phyloP scores from a whole-genome alignment of 345 rosid genomes.

The Moringa oleifera region DNA sequence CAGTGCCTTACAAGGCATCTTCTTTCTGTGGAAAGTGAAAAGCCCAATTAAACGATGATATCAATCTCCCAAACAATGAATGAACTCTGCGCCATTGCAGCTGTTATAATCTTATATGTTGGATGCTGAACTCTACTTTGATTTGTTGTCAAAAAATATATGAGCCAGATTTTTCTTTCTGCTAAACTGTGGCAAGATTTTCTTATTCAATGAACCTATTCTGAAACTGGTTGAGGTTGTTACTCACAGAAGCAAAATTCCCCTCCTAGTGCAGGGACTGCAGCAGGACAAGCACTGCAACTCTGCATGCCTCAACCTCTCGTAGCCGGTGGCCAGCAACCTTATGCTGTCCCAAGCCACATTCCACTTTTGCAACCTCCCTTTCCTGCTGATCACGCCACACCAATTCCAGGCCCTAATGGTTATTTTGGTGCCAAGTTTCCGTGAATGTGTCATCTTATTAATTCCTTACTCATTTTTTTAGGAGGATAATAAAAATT shows the following conservation, averaged over 20 bases:
- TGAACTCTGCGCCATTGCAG: neutral
- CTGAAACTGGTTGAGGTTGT: no score
- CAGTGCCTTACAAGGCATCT: neutral
- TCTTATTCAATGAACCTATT: no score
- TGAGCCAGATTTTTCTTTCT: no score
- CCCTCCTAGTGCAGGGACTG: conserved; percentile 23
- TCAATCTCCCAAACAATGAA: neutral
- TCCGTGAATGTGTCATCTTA: conserved; percentile 22
- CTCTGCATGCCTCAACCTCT: conserved; percentile 40
- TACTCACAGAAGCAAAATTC: neutral
- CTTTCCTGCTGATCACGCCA: conserved; percentile 25
- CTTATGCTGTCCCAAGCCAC: conserved; percentile 30
- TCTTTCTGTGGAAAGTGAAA: neutral
- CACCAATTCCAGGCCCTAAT: conserved; percentile 36
- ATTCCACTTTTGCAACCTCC: conserved; percentile 43
- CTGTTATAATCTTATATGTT: neutral
- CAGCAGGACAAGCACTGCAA: conserved; percentile 35
- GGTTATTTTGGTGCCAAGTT: conserved; percentile 35
- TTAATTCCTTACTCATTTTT: conserved; percentile 12
- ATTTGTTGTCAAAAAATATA: no score
- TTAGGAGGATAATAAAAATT: conserved; percentile 14
- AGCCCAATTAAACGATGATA: neutral
- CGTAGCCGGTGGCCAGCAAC: conserved; percentile 36
- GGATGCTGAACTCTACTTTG: neutral
- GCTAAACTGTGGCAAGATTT: no score